phyloP scores from a whole-genome alignment of 805 yeast genomes.

The Blastobotrys mokoenaii region DNA sequence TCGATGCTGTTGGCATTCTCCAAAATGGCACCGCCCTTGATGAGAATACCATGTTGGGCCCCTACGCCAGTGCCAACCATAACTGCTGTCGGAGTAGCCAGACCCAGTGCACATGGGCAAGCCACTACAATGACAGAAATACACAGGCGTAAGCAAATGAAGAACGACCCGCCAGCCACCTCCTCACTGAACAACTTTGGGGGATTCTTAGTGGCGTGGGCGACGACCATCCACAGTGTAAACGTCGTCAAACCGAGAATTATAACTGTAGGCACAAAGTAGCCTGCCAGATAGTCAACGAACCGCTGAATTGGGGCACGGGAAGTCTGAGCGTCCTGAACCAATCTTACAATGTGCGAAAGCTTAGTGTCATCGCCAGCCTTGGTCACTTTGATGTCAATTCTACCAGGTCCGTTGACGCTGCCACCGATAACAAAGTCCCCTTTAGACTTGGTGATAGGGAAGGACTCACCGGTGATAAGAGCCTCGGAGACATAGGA shows the following conservation, averaged over 20 bases:
- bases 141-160: constrained; percentile 66
- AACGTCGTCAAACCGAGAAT: constrained; percentile 58
- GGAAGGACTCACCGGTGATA: constrained; percentile 84
- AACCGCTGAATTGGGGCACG: constrained; percentile 86
- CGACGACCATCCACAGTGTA: constrained; percentile 45
- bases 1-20: constrained; percentile 62
- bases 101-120: constrained; percentile 96
- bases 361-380: constrained; percentile 82
- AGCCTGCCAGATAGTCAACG: constrained; percentile 78
- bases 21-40: constrained; percentile 87
- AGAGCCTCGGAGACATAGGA: constrained; percentile 85
- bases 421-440: constrained; percentile 82
- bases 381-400: constrained; percentile 58
- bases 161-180: constrained; percentile 46
- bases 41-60: constrained; percentile 78
- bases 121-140: constrained; percentile 95
- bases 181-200: constrained; percentile 40
- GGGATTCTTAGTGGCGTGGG: constrained; percentile 29
- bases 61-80: constrained; percentile 99
- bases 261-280: constrained; percentile 74
- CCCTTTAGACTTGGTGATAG: constrained; percentile 55
- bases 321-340: constrained; percentile 79
- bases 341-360: constrained; percentile 77
- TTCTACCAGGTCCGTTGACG: constrained; percentile 66
- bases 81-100: constrained; percentile 97